Percentiles rank a stretch among this genome's conserved stretches.
Conservation (phyloP, 805 yeast genomes). For the Wickerhamiella musiphila region DNA sequence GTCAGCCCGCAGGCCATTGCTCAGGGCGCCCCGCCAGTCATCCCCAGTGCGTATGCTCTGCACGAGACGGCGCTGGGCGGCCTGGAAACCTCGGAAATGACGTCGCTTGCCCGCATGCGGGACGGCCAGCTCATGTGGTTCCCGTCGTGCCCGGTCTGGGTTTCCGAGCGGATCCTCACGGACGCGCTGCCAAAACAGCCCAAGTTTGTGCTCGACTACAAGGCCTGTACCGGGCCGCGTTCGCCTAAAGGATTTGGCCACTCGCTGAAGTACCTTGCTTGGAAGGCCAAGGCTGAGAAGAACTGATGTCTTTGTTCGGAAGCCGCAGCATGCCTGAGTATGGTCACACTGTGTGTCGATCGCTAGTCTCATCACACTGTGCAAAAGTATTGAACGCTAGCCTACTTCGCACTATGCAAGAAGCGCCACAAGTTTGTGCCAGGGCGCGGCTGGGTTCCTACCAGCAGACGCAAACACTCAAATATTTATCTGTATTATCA, state of each 20-base stretch:
- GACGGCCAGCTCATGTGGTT: conserved; percentile 18
- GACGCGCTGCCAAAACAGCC: conserved; percentile 14
- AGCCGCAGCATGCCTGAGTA: too few relatives aligned
- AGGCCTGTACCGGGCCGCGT: conserved; percentile 16
- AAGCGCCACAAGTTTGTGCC: too few relatives aligned
- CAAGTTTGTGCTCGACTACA: too few relatives aligned
- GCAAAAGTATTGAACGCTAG: too few relatives aligned
- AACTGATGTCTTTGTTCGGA: too few relatives aligned
- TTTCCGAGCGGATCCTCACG: conserved; percentile 13
- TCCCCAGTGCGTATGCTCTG: conserved; percentile 16
- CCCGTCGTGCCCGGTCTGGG: conserved; percentile 16
- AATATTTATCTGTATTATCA: too few relatives aligned
- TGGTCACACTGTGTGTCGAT: too few relatives aligned
- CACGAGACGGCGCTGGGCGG: conserved; percentile 12
- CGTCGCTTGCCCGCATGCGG: conserved; percentile 10
- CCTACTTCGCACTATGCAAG: too few relatives aligned
- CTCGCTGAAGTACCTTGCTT: conserved; percentile 55
- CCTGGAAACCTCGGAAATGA: conserved; percentile 8
- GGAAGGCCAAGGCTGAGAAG: too few relatives aligned
- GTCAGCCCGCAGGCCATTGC: neutral
- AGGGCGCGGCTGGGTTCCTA: too few relatives aligned
- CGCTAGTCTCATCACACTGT: too few relatives aligned
- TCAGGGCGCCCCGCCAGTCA: conserved; percentile 4
- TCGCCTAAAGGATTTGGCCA: conserved; percentile 37
- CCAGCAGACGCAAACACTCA: too few relatives aligned